phyloP scores from a whole-genome alignment of 2,329 filamentous ascomycete genomes.

The Penicillium psychrosexuale region DNA sequence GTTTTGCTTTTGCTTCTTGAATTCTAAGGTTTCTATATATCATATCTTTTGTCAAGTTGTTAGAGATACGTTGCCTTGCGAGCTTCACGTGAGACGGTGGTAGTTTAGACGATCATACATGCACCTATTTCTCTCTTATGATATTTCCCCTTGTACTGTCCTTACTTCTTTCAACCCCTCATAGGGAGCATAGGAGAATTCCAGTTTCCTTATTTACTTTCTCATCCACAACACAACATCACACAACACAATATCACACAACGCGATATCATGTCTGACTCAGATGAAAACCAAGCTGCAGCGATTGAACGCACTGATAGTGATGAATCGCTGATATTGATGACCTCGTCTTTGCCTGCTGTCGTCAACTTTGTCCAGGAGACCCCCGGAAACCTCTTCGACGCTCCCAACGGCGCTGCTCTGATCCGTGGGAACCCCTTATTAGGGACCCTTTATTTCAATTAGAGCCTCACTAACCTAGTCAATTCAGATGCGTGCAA shows the following conservation, averaged over 20 bases:
- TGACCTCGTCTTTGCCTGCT: background rate
- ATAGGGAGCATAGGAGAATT: background rate
- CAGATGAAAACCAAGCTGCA: background rate
- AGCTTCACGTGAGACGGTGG: background rate
- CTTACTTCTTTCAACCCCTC: background rate
- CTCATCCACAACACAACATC: background rate
- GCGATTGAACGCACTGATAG: background rate
- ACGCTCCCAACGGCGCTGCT: slow-evolving; percentile 49
- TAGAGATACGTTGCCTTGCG: background rate
- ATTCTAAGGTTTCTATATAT: background rate
- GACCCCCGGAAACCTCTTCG: slow-evolving; percentile 51
- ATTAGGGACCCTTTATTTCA: background rate
- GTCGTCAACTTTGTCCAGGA: slow-evolving; percentile 25
- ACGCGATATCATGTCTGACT: background rate
- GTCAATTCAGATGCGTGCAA: slow-evolving; percentile 55
- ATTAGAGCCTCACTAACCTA: background rate
- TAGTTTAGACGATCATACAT: background rate
- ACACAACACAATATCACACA: background rate
- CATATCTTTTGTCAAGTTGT: background rate
- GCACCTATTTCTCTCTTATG: background rate
- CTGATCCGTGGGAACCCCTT: slow-evolving; percentile 47
- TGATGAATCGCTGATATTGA: background rate
- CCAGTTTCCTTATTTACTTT: background rate
- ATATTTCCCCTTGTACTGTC: too few species aligned
- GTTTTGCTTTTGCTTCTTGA: too few species aligned